Conservation (phyloP, 164 flowering plant species). For the Cinnamomum chago region DNA sequence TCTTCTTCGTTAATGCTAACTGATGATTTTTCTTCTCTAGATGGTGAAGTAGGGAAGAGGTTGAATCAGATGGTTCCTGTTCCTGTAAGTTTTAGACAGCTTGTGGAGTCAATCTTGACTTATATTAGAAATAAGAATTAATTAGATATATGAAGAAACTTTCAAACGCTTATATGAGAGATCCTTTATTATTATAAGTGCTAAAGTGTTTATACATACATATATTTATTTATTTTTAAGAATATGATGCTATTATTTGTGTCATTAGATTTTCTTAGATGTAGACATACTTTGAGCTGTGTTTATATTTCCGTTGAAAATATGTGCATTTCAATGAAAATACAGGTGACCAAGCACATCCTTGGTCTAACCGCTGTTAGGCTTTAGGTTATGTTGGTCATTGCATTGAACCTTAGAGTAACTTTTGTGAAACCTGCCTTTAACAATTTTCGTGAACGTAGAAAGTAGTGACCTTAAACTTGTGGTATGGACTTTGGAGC, state of each 20-base stretch:
- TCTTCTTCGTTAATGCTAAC: constrained; percentile 42
- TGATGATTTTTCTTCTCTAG: constrained; percentile 50
- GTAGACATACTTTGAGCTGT: background rate
- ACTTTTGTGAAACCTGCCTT: too few species aligned
- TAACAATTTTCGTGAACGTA: too few species aligned
- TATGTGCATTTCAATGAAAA: too few species aligned
- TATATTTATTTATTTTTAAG: background rate
- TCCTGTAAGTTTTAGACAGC: constrained; percentile 53
- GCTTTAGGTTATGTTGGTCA: too few species aligned
- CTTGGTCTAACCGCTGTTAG: too few species aligned
- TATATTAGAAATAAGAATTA: background rate
- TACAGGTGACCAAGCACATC: too few species aligned
- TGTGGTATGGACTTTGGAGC: too few species aligned
- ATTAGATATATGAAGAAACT: background rate
- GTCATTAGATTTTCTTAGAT: background rate
- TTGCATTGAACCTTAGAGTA: too few species aligned
- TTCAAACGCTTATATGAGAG: background rate
- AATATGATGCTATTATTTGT: background rate
- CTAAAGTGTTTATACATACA: background rate
- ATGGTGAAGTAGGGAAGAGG: constrained; percentile 79
- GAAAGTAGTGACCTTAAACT: too few species aligned
- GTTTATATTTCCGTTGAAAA: too few species aligned
- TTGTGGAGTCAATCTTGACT: background rate
- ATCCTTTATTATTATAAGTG: background rate
- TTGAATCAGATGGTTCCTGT: constrained; percentile 69